Conservation (phyloP, 2,329 filamentous ascomycete genomes). For the Penicillium aurantiogriseum region DNA sequence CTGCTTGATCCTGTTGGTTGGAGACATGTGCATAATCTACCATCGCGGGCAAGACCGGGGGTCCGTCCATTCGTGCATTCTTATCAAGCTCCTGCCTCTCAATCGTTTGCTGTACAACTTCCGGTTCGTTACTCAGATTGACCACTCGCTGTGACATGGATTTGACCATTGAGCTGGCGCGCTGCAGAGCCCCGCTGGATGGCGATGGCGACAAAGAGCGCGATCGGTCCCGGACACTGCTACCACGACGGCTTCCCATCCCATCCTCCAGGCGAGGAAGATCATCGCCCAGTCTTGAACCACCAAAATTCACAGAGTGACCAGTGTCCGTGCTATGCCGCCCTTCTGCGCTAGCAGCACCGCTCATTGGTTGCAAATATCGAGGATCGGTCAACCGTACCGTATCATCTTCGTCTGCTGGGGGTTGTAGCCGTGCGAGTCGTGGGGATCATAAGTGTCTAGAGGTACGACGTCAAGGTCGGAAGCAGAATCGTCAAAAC, state of each 20-base stretch:
- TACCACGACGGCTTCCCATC: conserved; percentile 56
- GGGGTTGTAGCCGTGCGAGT: conserved; percentile 56
- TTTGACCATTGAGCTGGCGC: conserved; percentile 73
- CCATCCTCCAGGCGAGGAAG: conserved; percentile 58
- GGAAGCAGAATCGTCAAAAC: conserved; percentile 29
- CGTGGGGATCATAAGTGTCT: conserved; percentile 38
- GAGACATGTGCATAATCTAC: conserved; percentile 47
- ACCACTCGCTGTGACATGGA: conserved; percentile 96
- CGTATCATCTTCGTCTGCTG: conserved; percentile 55
- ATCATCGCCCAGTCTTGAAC: conserved; percentile 60
- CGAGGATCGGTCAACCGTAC: conserved; percentile 58
- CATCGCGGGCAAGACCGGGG: conserved; percentile 51
- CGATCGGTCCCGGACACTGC: conserved; percentile 41
- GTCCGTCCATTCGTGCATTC: conserved; percentile 53
- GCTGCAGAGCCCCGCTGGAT: conserved; percentile 60
- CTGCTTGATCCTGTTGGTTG: conserved; percentile 36
- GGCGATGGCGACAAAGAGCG: conserved; percentile 64
- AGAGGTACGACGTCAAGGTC: conserved; percentile 32
- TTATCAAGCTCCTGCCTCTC: conserved; percentile 56
- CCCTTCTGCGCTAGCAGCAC: conserved; percentile 44
- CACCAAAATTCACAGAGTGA: conserved; percentile 55
- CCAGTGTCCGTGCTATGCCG: conserved; percentile 52
- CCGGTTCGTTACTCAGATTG: conserved; percentile 90
- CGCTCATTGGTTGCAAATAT: conserved; percentile 58
- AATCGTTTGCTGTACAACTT: conserved; percentile 71